These are phyloP conservation scores for Emmonsiellopsis sp. DNA, from an alignment of 2,329 filamentous ascomycete species.

Conservation along the genomic window DNA sequence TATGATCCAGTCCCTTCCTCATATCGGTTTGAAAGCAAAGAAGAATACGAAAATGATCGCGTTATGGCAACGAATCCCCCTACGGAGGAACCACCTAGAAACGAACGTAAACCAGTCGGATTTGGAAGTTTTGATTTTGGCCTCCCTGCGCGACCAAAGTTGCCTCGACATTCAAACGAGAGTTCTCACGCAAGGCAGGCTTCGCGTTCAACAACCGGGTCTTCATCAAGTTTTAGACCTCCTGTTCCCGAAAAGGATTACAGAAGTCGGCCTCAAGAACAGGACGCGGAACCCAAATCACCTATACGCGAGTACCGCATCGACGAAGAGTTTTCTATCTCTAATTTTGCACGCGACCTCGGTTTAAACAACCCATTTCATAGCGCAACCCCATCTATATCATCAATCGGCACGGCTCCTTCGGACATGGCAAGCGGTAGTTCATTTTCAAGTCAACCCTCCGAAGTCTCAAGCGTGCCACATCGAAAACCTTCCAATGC, in stretches of 20 bases:
- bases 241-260: not conserved
- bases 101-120: not conserved
- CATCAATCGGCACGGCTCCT: constrained; percentile 54
- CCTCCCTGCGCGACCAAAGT: not conserved
- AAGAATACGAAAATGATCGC: constrained; percentile 29
- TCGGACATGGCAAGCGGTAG: constrained; percentile 54
- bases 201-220: not conserved
- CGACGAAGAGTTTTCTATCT: constrained; percentile 26
- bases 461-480: constrained; percentile 23
- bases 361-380: constrained; percentile 54
- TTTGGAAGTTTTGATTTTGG: constrained; percentile 4
- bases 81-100: not conserved
- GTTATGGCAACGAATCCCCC: constrained; percentile 9
- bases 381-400: constrained; percentile 53
- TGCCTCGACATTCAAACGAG: not conserved
- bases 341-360: constrained; percentile 31
- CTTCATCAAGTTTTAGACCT: not conserved
- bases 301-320: constrained; percentile 4
- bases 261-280: not conserved
- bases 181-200: not conserved
- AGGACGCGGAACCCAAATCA: not conserved
- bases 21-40: constrained; percentile 7
- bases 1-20: constrained; percentile 4
- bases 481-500: constrained; percentile 23
- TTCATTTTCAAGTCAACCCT: constrained; percentile 52